Base-by-base conservation (phyloP, 352 stramenopile species). In the Phytopythium vexans region DNA sequence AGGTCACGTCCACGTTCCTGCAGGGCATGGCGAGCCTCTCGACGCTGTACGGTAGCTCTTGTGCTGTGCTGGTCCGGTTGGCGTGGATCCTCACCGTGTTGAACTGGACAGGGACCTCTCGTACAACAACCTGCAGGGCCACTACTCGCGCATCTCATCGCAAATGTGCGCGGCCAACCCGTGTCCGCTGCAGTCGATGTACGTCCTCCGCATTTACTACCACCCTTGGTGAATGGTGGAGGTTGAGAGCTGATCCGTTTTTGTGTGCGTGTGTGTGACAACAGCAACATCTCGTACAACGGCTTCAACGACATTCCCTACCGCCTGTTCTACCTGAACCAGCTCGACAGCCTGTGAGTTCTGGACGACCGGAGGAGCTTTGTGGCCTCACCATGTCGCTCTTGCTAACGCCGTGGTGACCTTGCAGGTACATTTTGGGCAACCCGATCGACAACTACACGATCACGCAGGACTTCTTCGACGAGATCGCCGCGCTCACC, bases 371-470 rank as follows among this genome's bases (percentile, higher is more conserved):
- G 15, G 9, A 54, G n/a, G n/a, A 31, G 4, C 14, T 15, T 35
- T 27, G 21, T 40, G 2, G 6, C 6, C n/a, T 50, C 33, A 36
- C 33, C 21, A 2, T 27, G 21, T 27, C 21, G 21, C 21, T 27
- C 21, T 27, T 27, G 21, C 21, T 50, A 12, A 35, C 9, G 15
- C 5, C 8, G 11, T 15, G 10, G 14, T 27, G 14, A 38, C 34
- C 14, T 12, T 53, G n/a, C 32, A 67, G 60, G 27, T 78, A 79
- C 36, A 48, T 82, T 34, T 46, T 58, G 43, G 69, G 73, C 47
- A 82, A 82, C 43, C 49, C 45, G n/a, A 68, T 79, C 35, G 53
- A 67, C 12, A 77, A 82, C 54, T 77, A 60, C 56, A 82, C 72
- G 4, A 54, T 82, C 21, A 74, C 52, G 16, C 63, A 48, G n/a